phyloP scores from a whole-genome alignment of 2,329 filamentous ascomycete species.

The Colletotrichum lindemuthianum region DNA sequence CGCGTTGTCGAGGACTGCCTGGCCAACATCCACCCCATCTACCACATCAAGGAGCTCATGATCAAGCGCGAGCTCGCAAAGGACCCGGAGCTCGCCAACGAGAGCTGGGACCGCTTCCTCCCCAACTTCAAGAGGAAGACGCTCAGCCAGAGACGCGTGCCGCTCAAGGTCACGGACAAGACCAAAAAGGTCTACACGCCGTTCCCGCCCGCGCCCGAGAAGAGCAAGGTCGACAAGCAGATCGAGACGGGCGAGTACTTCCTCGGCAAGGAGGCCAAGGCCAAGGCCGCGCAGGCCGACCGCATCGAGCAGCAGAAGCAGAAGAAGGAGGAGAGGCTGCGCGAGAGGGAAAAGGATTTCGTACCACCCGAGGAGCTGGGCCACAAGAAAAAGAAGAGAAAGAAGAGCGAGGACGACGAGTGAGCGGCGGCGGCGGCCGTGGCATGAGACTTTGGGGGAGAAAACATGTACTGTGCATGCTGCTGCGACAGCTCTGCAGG shows the following conservation, averaged over 20 bases:
- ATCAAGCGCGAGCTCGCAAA: constrained; percentile 93
- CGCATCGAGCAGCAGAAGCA: constrained; percentile 84
- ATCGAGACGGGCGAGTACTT: constrained; percentile 99
- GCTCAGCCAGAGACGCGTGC: constrained; percentile 83
- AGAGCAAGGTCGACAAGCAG: constrained; percentile 98
- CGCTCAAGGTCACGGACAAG: constrained; percentile 91
- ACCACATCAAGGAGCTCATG: constrained; percentile 79
- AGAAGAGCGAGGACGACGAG: constrained; percentile 57
- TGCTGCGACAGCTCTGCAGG: constrained; percentile 16
- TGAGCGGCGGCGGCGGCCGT: constrained; percentile 4
- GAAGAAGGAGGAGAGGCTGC: constrained; percentile 89
- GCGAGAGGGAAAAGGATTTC: constrained; percentile 86
- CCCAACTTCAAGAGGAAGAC: constrained; percentile 97
- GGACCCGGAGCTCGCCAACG: constrained; percentile 84
- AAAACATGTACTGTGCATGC: constrained; percentile 1
- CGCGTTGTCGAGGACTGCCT: constrained; percentile 95
- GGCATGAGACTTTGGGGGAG: not conserved
- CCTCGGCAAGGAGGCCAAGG: constrained; percentile 90
- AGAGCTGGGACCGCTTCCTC: constrained; percentile 96
- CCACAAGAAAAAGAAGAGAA: constrained; percentile 71
- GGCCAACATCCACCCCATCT: constrained; percentile 96
- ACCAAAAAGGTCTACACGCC: constrained; percentile 94
- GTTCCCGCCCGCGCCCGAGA: constrained; percentile 95
- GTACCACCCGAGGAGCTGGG: constrained; percentile 83
- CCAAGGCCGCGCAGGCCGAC: constrained; percentile 81